Evolutionary conservation across 176 grass and related monocot species (phyloP), one percentile per base, ranked within the genome.

Genomic region (Otatea glauca): DNA sequence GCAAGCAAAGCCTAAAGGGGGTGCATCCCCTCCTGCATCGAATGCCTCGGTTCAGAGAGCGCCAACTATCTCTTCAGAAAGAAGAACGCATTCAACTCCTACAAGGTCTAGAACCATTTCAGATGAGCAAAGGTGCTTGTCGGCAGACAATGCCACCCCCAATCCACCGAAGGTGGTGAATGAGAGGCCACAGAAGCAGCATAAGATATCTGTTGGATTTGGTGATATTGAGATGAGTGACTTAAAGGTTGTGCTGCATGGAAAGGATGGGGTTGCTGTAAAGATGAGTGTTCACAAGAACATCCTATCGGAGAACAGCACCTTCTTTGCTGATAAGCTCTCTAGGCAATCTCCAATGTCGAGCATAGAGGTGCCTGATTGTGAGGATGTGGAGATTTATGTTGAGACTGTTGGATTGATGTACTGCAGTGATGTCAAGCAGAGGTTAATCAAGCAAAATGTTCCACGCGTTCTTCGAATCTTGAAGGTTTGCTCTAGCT

Each of bases 351-450:
- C 91, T 85, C 87, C 91, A 13, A 70, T 88, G 41, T 77, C 92
- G 4, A 88, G 79, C 85, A 55, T 90, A 60, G 94, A 97, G 62
- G 91, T 97, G 45, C 45, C 69, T 3, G 89, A 97, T 62, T 97
- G 92, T 43, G 94, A 97, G 66, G 94, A 97, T 92, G 94, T 97
- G 72, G 94, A 97, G 83, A 94, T 97, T 81, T 92, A 81, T 69
- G 94, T 97, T 0, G 94, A 94, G 76, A 97, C 94, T 24, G 88
- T 97, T 65, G 91, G 94, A 27, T 88, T 97, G 88, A 97, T 97
- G 92, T 97, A 97, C 58, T 97, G 89, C 81, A 97, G 94, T 81
- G 88, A 94, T 88, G 88, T 88, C 48, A 97, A 92, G 76, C 92
- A 88, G 59, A 92, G 92, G 73, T 72, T 97, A 67, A 86, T 94